Percentiles rank a stretch among this genome's conserved stretches.
phyloP scores from a whole-genome alignment of 2,329 filamentous ascomycete species.

The Neofusicoccum ribis region DNA sequence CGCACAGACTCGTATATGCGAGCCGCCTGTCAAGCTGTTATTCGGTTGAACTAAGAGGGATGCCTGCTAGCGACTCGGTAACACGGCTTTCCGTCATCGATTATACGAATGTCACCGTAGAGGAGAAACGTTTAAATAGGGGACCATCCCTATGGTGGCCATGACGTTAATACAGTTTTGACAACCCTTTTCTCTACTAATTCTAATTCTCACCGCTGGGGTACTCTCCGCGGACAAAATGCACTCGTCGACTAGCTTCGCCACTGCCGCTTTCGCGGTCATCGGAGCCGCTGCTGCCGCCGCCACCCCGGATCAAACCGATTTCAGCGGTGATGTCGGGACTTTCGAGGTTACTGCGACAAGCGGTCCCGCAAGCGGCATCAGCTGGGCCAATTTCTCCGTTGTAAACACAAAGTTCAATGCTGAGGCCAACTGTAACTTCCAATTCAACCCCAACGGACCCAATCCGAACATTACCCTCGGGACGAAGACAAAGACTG shows the following conservation, averaged over 20 bases:
- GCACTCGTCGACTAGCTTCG: not conserved
- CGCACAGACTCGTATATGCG: slow-evolving; percentile 12
- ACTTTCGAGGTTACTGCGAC: not conserved
- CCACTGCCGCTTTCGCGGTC: not conserved
- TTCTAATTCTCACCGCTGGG: not conserved
- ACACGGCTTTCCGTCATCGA: not conserved
- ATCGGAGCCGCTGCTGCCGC: not conserved
- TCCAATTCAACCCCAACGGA: not conserved
- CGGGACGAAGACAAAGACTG: not conserved
- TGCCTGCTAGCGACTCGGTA: slow-evolving; percentile 7
- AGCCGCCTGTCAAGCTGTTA: not conserved
- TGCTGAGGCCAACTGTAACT: not conserved
- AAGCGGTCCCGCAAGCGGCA: not conserved
- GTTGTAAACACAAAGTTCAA: not conserved
- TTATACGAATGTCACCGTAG: slow-evolving; percentile 4
- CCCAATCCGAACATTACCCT: slow-evolving; percentile 2
- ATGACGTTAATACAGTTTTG: not conserved
- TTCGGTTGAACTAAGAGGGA: not conserved
- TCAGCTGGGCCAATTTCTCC: slow-evolving; percentile 8
- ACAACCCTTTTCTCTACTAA: not conserved
- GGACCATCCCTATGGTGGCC: not conserved
- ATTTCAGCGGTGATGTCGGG: slow-evolving; percentile 5
- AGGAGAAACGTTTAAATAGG: not conserved
- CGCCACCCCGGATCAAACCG: not conserved
- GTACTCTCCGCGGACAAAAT: not conserved